A percentile compares a stretch with the other conserved stretches of the same genome.
phyloP scores from a whole-genome alignment of 441 rosid genomes.

The Euphorbia celastroides region DNA sequence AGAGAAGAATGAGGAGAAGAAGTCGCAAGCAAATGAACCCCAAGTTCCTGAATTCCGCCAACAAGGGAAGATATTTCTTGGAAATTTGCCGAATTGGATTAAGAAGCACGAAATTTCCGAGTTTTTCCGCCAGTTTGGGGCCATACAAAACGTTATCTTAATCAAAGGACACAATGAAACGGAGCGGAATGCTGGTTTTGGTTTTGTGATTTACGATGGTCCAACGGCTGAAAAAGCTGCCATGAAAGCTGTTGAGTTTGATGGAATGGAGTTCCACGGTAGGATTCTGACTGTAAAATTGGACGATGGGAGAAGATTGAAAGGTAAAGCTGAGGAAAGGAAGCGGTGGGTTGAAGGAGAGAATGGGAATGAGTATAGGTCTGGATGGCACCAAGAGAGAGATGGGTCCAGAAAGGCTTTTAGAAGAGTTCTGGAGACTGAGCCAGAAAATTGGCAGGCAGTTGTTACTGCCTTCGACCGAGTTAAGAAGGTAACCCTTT shows the following conservation, averaged over 20 bases:
- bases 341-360: slow-evolving; percentile 57
- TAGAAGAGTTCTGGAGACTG: slow-evolving; percentile 51
- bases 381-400: slow-evolving; percentile 86
- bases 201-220: slow-evolving; percentile 65
- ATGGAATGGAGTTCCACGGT: slow-evolving; percentile 88
- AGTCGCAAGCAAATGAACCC: slow-evolving; percentile 22
- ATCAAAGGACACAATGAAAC: slow-evolving; percentile 61
- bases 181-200: slow-evolving; percentile 81
- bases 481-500: slow-evolving; percentile 59
- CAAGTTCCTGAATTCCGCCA: slow-evolving; percentile 43
- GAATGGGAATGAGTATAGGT: slow-evolving; percentile 45
- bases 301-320: slow-evolving; percentile 80
- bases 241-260: slow-evolving; percentile 77
- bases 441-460: slow-evolving; percentile 91
- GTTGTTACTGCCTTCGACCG: slow-evolving; percentile 75
- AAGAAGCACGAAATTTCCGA: slow-evolving; percentile 64
- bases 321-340: slow-evolving; percentile 55
- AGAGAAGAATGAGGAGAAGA: slow-evolving; percentile 1
- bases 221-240: slow-evolving; percentile 53
- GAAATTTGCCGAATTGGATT: slow-evolving; percentile 83
- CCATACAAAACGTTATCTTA: slow-evolving; percentile 58
- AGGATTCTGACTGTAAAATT: slow-evolving; percentile 82
- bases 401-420: slow-evolving; percentile 52
- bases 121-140: slow-evolving; percentile 85
- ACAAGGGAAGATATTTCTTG: slow-evolving; percentile 76